Evolutionary conservation across 306 rosid genomes (phyloP), one percentile per base, ranked within the genome.

Genomic region (Sicyos edulis): DNA sequence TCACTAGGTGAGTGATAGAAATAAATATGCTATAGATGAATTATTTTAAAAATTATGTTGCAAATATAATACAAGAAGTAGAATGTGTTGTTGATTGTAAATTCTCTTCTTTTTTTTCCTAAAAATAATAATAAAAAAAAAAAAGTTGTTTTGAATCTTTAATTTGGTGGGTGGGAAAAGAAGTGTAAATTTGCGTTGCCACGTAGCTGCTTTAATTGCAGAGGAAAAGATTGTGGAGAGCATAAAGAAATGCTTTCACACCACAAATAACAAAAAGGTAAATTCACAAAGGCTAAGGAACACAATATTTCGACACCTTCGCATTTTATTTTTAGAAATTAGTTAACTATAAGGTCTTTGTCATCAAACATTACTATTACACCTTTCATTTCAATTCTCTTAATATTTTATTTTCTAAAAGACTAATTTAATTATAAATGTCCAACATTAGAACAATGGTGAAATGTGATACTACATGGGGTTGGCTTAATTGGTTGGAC

Each of bases 191-290:
- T 8, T 63, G 24, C 3, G 4, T 50, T 29, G 70, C 70, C 70
- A 63, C 70, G 70, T 63, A 63, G 47, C 67, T 15, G 45, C 67
- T 60, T 60, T 60, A 60, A 60, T 60, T 29, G 45, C 67, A 60
- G 15, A 60, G 51, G 9, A 40, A 63, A 63, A 63, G 70, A 63
- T 63, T 63, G 52, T 63, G 70, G 51, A 15, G 51, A 8, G 12
- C 70, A 8, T 37, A 63, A 62, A n/a, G 8, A 34, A 9, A 63
- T 3, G 26, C 15, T 4, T n/a, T 37, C 45, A 42, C 70, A 63
- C 70, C 26, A 62, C 68, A 2, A 62, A 62, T 62, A n/a, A n/a
- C n/a, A 3, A 16, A 62, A 62, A 62, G 45, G 6, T 62, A 32
- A 34, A 32, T 16, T 34, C 22, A 62, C 49, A 29, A 29, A 15